A percentile compares a stretch with the other conserved stretches of the same genome.
Evolutionary conservation across 1,139 yeast genomes (phyloP).

Genomic region (Kodamaea fungicola): DNA sequence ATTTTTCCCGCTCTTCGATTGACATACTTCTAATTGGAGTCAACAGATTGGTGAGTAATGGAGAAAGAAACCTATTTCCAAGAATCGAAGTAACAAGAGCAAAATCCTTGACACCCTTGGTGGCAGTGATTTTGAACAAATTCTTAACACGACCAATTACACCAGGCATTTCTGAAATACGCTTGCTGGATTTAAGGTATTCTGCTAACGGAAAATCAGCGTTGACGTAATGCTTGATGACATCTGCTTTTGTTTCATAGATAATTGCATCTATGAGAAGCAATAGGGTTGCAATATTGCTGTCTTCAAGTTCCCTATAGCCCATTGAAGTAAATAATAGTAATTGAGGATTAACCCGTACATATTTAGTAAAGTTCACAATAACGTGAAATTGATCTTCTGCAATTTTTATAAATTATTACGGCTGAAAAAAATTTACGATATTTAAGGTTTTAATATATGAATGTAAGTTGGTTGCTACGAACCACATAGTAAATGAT

Average conservation of each 20-base stretch:
- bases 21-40: slow-evolving; percentile 38
- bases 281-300: slow-evolving; percentile 26
- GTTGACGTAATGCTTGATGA: slow-evolving; percentile 25
- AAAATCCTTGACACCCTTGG: slow-evolving; percentile 20
- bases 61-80: slow-evolving; percentile 34
- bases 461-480: too few relatives aligned
- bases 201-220: slow-evolving; percentile 24
- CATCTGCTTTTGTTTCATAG: slow-evolving; percentile 31
- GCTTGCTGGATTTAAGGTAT: slow-evolving; percentile 25
- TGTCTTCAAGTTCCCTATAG: slow-evolving; percentile 16
- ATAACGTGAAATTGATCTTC: too few relatives aligned
- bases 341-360: too few relatives aligned
- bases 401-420: too few relatives aligned
- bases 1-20: slow-evolving; percentile 22
- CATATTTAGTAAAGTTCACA: too few relatives aligned
- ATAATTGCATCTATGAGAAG: slow-evolving; percentile 35
- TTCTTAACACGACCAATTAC: slow-evolving; percentile 19
- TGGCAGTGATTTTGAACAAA: not conserved
- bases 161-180: slow-evolving; percentile 31
- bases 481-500: too few relatives aligned
- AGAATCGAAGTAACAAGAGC: slow-evolving; percentile 24
- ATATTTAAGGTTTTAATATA: too few relatives aligned
- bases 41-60: slow-evolving; percentile 31
- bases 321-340: slow-evolving; percentile 4
- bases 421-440: too few relatives aligned